Evolutionary conservation across 371 early-diverging fungal genomes (phyloP), one percentile per base, ranked within the genome.

Genomic region (Mortierella sp.): DNA sequence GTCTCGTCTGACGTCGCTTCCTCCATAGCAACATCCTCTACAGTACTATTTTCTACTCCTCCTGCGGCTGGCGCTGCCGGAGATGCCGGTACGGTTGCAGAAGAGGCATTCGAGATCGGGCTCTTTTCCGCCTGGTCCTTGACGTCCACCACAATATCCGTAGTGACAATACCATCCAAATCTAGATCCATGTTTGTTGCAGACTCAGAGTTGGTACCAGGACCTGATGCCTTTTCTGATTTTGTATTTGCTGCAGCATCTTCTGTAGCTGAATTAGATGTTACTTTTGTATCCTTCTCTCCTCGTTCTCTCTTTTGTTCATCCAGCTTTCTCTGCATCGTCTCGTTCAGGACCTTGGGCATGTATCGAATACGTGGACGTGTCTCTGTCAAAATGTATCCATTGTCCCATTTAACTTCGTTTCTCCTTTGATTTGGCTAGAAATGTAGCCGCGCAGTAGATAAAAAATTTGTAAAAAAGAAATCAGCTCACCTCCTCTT

Each of bases 301-400:
- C 45, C 68, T 28, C 63, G 57, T 43, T 30, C 51, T 45, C 60
- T 22, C 12, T 51, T 14, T 24, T 72, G 73, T 1, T 62, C 64
- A 12, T 75, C 70, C 1, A 72, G 47, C 24, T 69, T 75, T 47
- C 52, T 51, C 55, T 59, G 72, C 16, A 61, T 63, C 16, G 62
- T 18, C 11, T 69, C 81, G 26, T 70, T 81, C 70, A 75, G 24
- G 35, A 76, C 67, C 43, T 75, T 81, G 70, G 81, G 81, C 76
- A 81, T 72, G 26, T 73, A 81, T 40, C 81, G 40, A 43, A 81
- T 57, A 16, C 73, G 75, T 6, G 81, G 81, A 14, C 57, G 28
- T 20, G 81, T 81, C 40, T 72, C 73, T 28, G 81, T 75, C 66
- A 81, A 43, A 0, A 81, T 28, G 26, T 68, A 81, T n/a, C 75